Conservation (phyloP, 257 asterid genomes). For the Oldenlandia corymbosa region DNA sequence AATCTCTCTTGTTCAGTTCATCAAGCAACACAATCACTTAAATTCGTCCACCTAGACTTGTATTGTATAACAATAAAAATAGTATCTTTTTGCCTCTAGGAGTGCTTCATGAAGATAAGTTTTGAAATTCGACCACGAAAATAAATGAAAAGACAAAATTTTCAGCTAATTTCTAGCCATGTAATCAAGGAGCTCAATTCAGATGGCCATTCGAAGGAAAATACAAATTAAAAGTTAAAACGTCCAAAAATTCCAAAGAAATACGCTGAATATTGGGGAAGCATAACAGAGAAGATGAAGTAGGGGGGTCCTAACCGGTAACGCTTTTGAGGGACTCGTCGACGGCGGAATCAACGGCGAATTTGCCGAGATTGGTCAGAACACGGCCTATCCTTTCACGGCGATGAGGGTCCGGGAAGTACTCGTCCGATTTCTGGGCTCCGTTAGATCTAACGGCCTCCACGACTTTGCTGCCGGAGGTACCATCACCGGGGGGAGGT, state of each 20-base stretch:
- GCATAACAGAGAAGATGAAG: not conserved
- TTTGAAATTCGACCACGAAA: not conserved
- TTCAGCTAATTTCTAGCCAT: not conserved
- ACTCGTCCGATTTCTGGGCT: slow-evolving; percentile 25
- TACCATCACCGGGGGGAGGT: not conserved
- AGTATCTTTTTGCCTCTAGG: not conserved
- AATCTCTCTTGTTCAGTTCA: too few relatives aligned
- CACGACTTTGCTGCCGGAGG: slow-evolving; percentile 11
- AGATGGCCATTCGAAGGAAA: not conserved
- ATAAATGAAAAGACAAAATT: too few relatives aligned
- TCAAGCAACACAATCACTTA: not conserved
- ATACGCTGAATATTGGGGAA: not conserved
- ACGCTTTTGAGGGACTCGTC: slow-evolving; percentile 48
- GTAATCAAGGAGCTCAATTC: not conserved
- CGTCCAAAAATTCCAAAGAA: not conserved
- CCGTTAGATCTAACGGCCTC: slow-evolving; percentile 14
- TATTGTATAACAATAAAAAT: not conserved
- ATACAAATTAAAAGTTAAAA: not conserved
- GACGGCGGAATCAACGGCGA: slow-evolving; percentile 52
- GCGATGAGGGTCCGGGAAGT: slow-evolving; percentile 31
- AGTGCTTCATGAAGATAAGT: not conserved
- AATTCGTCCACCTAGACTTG: not conserved
- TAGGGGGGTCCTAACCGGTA: slow-evolving; percentile 12
- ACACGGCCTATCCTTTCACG: slow-evolving; percentile 30
- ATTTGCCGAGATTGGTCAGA: slow-evolving; percentile 37